These are phyloP conservation scores for Aspergillus versicolor DNA, from an alignment of 2,329 filamentous ascomycete genomes.

Conservation along the genomic window DNA sequence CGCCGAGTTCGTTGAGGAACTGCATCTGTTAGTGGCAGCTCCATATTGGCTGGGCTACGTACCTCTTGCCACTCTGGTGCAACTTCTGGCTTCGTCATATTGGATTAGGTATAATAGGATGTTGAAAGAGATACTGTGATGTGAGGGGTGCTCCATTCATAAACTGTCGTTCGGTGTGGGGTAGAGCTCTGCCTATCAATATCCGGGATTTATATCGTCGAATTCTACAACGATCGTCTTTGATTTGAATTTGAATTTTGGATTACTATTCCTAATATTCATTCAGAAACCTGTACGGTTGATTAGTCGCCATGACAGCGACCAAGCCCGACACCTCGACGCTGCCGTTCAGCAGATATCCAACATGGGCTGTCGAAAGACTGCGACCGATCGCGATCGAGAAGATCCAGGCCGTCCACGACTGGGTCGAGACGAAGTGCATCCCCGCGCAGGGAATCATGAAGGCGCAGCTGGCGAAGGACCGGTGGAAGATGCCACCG, in stretches of 20 bases:
- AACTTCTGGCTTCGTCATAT: neutral
- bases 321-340: neutral
- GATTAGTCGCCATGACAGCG: neutral
- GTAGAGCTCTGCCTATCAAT: neutral
- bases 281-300: no score
- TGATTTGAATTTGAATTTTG: neutral
- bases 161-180: neutral
- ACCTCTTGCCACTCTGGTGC: neutral
- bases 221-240: neutral
- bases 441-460: conserved; percentile 7
- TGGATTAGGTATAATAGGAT: neutral
- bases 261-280: no score
- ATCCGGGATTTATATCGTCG: neutral
- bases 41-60: neutral
- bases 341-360: conserved; percentile 4
- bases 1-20: conserved; percentile 7
- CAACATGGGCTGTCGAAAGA: conserved; percentile 3
- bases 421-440: conserved; percentile 9
- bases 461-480: conserved; percentile 2
- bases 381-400: conserved; percentile 7
- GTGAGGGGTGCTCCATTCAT: neutral
- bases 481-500: conserved; percentile 8
- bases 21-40: neutral
- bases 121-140: neutral
- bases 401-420: conserved; percentile 11